Conservation (phyloP, 2,329 filamentous ascomycete genomes). For the Fusarium miscanthi region DNA sequence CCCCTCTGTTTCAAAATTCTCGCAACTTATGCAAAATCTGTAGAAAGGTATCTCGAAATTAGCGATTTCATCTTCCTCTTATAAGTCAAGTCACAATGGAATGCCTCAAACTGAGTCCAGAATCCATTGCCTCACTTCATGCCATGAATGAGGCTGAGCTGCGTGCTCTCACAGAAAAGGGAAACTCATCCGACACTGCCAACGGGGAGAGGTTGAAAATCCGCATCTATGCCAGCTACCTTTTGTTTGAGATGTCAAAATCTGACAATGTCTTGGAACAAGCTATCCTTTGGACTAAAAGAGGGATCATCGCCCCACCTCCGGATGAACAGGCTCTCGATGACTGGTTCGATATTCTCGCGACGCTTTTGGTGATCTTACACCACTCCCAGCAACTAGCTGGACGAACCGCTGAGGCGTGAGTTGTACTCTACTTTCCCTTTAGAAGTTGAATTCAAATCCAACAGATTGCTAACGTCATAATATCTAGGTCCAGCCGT, state of each 20-base stretch:
- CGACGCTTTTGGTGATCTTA: not conserved
- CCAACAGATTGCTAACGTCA: not conserved
- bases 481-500: not conserved
- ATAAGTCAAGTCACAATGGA: not conserved
- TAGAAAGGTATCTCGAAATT: rapidly evolving
- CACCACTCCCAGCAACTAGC: not conserved
- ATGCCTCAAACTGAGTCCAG: not conserved
- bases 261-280: not conserved
- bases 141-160: not conserved
- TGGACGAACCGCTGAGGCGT: rapidly evolving
- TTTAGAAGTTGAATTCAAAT: not conserved
- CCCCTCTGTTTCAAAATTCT: not conserved
- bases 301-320: not conserved
- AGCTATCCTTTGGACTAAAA: not conserved
- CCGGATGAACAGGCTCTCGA: not conserved
- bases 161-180: not conserved
- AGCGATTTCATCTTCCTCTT: rapidly evolving
- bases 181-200: no score
- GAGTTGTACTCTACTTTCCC: no score
- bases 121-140: not conserved
- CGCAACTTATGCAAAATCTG: not conserved
- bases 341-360: not conserved
- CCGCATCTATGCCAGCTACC: not conserved
- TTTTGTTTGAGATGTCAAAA: not conserved
- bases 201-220: no score